Evolutionary conservation across 148 eudicot species (phyloP), one percentile per base, ranked within the genome.

Genomic region (Chenopodium formosanum): DNA sequence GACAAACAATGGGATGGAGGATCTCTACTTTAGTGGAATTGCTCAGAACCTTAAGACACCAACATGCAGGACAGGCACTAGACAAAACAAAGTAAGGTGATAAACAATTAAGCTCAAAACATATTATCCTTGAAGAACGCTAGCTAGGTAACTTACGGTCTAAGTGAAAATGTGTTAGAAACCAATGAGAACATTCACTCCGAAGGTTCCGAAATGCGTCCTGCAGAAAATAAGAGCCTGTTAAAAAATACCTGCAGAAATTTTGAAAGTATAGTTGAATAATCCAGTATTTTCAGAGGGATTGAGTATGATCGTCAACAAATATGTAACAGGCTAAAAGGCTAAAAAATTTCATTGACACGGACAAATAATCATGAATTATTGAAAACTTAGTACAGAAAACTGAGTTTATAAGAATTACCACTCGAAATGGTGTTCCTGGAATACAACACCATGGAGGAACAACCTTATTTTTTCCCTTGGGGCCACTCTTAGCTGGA

Each of bases 351-450:
- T n/a, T n/a, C 6, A 47, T 46, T 62, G 17, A 48, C 60, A 73
- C 20, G 32, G 13, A 0, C 25, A 47, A 47, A 10, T 8, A 17
- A 12, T 22, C 32, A 47, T 22, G 17, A 46, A 46, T 65, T 16
- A 74, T 20, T 56, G 10, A 32, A 64, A 74, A 47, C 25, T 62
- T 22, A 50, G 31, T 47, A 27, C 34, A 48, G 50, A 50, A 9
- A 34, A 74, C 14, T 25, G 27, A 63, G 78, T 68, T 46, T 73
- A 48, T 70, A 78, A 70, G 50, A 69, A 84, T 56, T 92, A 95
- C 99, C 97, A 95, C 99, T 75, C 94, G 92, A 78, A 93, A 95
- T 70, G 97, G 91, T 37, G 97, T 91, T 86, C 97, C 97, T 53
- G 94, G 87, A 82, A 95, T 85, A 80, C 84, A 72, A 86, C 99